Conservation (phyloP, 352 stramenopile species). For the Thraustochytrium striatum region DNA sequence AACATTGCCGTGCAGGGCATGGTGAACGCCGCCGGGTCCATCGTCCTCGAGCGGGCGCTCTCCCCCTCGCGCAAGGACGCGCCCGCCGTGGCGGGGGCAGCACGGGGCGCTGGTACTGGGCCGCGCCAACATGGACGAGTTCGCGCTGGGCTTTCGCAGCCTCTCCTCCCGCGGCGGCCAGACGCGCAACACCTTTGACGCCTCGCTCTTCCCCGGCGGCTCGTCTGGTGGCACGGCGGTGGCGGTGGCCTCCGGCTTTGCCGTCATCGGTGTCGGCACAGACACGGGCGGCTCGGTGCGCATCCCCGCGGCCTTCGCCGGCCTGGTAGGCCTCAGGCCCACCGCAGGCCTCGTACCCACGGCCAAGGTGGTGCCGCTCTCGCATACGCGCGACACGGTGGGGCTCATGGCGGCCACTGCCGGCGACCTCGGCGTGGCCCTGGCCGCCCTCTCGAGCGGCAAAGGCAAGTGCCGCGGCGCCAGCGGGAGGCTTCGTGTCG, state of each 20-base stretch:
- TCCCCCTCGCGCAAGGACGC: neutral
- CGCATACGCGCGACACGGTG: constrained; percentile 32
- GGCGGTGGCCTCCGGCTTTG: constrained; percentile 41
- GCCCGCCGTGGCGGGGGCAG: neutral
- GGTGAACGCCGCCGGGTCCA: constrained; percentile 19
- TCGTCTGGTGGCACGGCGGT: constrained; percentile 50
- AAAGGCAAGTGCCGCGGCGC: neutral
- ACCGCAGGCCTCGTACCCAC: neutral
- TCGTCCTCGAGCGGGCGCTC: neutral
- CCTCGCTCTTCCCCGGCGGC: constrained; percentile 10
- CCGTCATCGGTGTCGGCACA: constrained; percentile 32
- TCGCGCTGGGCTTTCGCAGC: constrained; percentile 43
- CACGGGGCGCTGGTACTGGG: constrained; percentile 33
- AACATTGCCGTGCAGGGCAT: constrained; percentile 39
- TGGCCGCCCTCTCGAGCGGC: neutral
- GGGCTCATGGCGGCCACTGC: constrained; percentile 21
- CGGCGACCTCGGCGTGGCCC: neutral
- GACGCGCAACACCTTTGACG: constrained; percentile 49
- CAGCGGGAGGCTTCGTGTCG: neutral
- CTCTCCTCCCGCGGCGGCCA: constrained; percentile 19
- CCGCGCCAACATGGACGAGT: constrained; percentile 45
- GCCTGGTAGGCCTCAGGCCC: constrained; percentile 44
- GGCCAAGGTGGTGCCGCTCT: constrained; percentile 38
- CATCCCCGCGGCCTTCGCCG: constrained; percentile 50
- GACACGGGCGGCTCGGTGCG: constrained; percentile 51